Conservation (phyloP, 2,329 filamentous ascomycete species). For the Madurella fahalii region DNA sequence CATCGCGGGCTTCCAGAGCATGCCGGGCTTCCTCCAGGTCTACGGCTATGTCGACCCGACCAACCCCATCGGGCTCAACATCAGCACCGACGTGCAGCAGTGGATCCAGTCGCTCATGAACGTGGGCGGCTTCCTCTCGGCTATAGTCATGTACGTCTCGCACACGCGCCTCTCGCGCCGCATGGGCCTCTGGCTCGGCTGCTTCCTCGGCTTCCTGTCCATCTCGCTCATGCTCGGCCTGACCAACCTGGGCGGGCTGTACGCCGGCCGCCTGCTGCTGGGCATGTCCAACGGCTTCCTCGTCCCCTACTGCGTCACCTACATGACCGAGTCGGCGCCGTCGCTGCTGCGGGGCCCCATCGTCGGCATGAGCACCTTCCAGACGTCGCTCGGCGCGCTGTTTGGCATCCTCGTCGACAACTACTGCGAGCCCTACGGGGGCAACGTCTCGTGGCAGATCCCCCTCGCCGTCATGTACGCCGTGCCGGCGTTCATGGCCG, state of each 20-base stretch:
- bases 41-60: constrained; percentile 23
- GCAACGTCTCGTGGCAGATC: constrained; percentile 16
- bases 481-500: constrained; percentile 14
- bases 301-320: constrained; percentile 39
- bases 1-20: constrained; percentile 39
- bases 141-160: constrained; percentile 30
- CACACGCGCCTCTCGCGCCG: constrained; percentile 39
- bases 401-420: constrained; percentile 22
- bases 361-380: constrained; percentile 24
- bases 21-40: constrained; percentile 35
- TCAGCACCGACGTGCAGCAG: constrained; percentile 32
- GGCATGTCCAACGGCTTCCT: constrained; percentile 51
- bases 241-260: constrained; percentile 44
- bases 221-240: constrained; percentile 52
- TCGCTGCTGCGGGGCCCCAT: constrained; percentile 20
- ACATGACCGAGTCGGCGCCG: constrained; percentile 25
- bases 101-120: constrained; percentile 37
- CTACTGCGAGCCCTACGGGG: constrained; percentile 13
- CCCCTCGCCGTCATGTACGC: constrained; percentile 20
- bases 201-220: constrained; percentile 41
- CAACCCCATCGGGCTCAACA: constrained; percentile 28
- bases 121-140: constrained; percentile 34
- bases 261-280: constrained; percentile 48
- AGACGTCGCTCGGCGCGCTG: constrained; percentile 22
- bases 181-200: constrained; percentile 42